Base-by-base conservation (phyloP, 805 yeast genomes). In the Metschnikowia matae region DNA sequence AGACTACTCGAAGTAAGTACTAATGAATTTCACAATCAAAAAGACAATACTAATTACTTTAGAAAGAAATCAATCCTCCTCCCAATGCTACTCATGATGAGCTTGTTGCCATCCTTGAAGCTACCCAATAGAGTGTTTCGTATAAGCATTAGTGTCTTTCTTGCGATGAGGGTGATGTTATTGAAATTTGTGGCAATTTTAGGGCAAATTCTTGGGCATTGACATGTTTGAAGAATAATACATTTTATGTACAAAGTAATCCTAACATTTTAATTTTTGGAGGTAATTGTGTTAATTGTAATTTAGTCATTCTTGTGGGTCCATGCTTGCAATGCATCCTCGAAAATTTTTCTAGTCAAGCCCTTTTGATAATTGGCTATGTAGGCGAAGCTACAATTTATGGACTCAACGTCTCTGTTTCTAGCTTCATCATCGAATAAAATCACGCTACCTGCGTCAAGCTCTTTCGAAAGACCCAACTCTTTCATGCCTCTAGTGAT, bases 391-490 rank as follows among this genome's bases (percentile, higher is more conserved):
- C 79, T 77, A 26, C 88, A 89, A 3, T 90, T 90, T 14, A 86
- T 74, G 21, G 65, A 59, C 59, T 81, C 85, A 3, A 89, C 96
- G 57, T 89, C 96, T 53, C 69, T 76, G 61, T 89, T 89, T 55
- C 96, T 74, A 49, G 68, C 60, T 65, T 89, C 96, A 64, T 89
- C 96, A 62, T 89, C 96, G 60, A 81, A 89, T 49, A 87, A 59
- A 17, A 80, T 71, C 44, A 72, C 64, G 21, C 62, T 57, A 1
- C 75, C 74, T 6, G 57, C 48, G 17, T 52, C 47, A 70, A 87
- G 75, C 37, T 83, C 83, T 4, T 66, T 55, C 21, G 71, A 71
- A 8, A 81, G 66, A 13, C 75, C 74, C 17, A 84, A 67, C 11
- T 73, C 74, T 46, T 73, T 67, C 4, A 82, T 70, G 17, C 84